Evolutionary conservation across 257 asterid species (phyloP), one percentile per base, ranked within the genome.

Genomic region (Phtheirospermum japonicum): DNA sequence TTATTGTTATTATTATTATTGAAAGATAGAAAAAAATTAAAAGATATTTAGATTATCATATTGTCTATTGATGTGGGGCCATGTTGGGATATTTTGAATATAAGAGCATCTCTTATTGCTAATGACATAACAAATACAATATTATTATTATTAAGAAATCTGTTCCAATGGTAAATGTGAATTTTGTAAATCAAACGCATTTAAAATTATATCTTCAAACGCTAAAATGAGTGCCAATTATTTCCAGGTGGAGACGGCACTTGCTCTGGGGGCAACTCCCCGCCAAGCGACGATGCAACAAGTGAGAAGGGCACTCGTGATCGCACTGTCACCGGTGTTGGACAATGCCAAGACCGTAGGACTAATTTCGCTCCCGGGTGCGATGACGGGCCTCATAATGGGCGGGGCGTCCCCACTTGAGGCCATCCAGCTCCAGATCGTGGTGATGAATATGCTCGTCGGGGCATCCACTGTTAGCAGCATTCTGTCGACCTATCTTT

Each of bases 311-410:
- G 79, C 98, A 1, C 76, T 91, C 1, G 85, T 88, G 1, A 75
- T 91, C 30, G 98, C 94, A 9, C 85, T 91, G 0, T 91, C 98
- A 19, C 98, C 98, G 8, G 89, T 86, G 4, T 52, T 91, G 71
- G 98, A 91, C 75, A 91, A 88, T 54, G 98, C 98, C 1, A 91
- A 91, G 66, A 88, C 98, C 0, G 95, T 91, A 0, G 98, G 98
- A 0, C 78, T 91, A 11, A 86, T 91, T 57, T 84, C 96, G 6
- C 89, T 91, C 40, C 96, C 98, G 0, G 98, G 98, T n/a, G 96
- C 96, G 1, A 86, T 91, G 98, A 88, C 95, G 0, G 98, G 98
- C 0, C 86, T 91, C 9, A 91, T 91, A 63, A 91, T 91, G 98
- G 98, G 98, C 16, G 98, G 98, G 16, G 89, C 98, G 4, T 91